phyloP scores from a whole-genome alignment of 495 filamentous ascomycete genomes.

The Penicillium coffeae region DNA sequence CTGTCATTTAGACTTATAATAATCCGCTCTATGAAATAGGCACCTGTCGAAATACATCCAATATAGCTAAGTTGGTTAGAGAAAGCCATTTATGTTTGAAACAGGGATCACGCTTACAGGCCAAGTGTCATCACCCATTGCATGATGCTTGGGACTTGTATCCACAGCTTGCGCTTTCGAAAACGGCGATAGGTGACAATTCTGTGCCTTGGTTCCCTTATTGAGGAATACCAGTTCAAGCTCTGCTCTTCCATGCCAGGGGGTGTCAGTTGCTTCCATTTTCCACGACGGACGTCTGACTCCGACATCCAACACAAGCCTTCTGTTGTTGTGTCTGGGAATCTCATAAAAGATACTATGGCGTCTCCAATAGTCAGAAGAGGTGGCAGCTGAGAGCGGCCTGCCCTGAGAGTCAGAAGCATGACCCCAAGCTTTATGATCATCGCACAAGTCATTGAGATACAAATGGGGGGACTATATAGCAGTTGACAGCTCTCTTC shows the following conservation, averaged over 20 bases:
- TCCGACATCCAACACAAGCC: slow-evolving; percentile 14
- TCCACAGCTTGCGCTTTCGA: too few species aligned
- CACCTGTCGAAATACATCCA: too few species aligned
- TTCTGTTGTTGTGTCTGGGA: slow-evolving; percentile 19
- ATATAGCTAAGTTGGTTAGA: too few species aligned
- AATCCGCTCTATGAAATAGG: too few species aligned
- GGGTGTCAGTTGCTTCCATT: too few species aligned
- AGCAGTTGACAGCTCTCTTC: slow-evolving; percentile 41
- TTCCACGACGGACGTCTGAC: not conserved
- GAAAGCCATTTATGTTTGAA: too few species aligned
- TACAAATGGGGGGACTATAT: slow-evolving; percentile 39
- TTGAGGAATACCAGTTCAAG: not conserved
- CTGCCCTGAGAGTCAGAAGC: slow-evolving; percentile 14
- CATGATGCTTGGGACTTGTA: too few species aligned
- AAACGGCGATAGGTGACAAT: too few species aligned
- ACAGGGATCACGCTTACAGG: too few species aligned
- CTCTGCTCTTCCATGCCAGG: not conserved
- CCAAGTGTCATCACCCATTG: too few species aligned
- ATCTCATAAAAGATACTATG: slow-evolving; percentile 20
- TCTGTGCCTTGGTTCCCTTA: too few species aligned
- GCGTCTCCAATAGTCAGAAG: slow-evolving; percentile 25
- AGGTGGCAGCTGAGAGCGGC: slow-evolving; percentile 1
- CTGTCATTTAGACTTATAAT: too few species aligned
- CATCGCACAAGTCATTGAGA: slow-evolving; percentile 37
- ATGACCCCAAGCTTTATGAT: slow-evolving; percentile 38